Evolutionary conservation across 257 asterid genomes (phyloP).

Genomic region (Paraleonurus japonicus): DNA sequence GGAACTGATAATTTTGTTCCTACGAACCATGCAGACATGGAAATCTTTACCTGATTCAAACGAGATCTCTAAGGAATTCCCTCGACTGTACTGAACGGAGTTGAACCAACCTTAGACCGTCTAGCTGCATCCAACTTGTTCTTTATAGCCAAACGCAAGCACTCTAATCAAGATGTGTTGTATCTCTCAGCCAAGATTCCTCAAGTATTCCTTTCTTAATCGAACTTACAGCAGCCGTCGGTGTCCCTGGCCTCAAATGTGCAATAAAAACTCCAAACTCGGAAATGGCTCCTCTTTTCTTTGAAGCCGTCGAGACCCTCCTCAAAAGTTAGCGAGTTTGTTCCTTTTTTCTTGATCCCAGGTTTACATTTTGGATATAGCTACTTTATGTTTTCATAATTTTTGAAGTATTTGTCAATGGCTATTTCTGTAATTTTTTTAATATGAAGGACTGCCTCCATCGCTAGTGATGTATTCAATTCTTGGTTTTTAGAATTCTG

Average conservation of each 20-base stretch:
- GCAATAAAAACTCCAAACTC: slow-evolving; percentile 86
- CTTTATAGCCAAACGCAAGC: slow-evolving; percentile 92
- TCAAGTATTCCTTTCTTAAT: slow-evolving; percentile 74
- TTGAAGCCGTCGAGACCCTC: slow-evolving; percentile 69
- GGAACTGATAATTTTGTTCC: slow-evolving; percentile 10
- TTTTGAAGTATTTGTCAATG: slow-evolving; percentile 19
- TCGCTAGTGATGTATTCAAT: slow-evolving; percentile 20
- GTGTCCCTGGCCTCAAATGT: slow-evolving; percentile 85
- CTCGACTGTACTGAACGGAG: slow-evolving; percentile 57
- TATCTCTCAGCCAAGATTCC: slow-evolving; percentile 94
- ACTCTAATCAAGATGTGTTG: slow-evolving; percentile 82
- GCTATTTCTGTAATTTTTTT: slow-evolving; percentile 7
- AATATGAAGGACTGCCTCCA: not conserved
- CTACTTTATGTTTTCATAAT: slow-evolving; percentile 6
- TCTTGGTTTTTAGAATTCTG: slow-evolving; percentile 18
- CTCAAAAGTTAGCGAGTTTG: slow-evolving; percentile 45
- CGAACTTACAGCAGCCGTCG: slow-evolving; percentile 76
- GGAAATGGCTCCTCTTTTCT: slow-evolving; percentile 89
- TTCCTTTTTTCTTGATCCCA: not conserved
- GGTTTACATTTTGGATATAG: slow-evolving; percentile 31
- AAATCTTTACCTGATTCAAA: slow-evolving; percentile 94
- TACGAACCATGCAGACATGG: slow-evolving; percentile 68
- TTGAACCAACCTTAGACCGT: slow-evolving; percentile 66
- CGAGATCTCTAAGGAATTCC: slow-evolving; percentile 83
- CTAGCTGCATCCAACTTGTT: slow-evolving; percentile 76